Percentiles rank a stretch among this genome's conserved stretches.
phyloP scores from a whole-genome alignment of 2,329 filamentous ascomycete species.

The Talaromyces sp. region DNA sequence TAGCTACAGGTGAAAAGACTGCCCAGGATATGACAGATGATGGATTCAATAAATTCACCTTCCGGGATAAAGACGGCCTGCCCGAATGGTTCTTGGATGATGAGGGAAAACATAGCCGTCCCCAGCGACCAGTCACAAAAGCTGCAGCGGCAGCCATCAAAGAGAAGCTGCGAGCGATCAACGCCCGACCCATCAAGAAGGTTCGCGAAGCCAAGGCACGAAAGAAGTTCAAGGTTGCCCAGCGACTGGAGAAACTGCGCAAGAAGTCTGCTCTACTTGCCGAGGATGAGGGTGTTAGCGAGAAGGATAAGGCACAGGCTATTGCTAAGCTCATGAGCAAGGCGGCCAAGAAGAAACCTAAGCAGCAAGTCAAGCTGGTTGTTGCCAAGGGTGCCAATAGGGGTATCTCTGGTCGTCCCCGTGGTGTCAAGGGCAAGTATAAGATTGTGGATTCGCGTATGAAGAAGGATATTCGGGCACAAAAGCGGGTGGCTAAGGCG shows the following conservation, averaged over 20 bases:
- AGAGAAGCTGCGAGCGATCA: constrained; percentile 87
- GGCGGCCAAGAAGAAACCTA: constrained; percentile 81
- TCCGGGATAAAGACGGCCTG: constrained; percentile 85
- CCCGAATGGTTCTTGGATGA: constrained; percentile 99
- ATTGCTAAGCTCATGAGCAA: constrained; percentile 79
- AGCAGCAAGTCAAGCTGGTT: constrained; percentile 78
- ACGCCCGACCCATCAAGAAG: constrained; percentile 98
- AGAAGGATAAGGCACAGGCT: constrained; percentile 88
- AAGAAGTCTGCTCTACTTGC: constrained; percentile 92
- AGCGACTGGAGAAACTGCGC: constrained; percentile 86
- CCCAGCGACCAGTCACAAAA: constrained; percentile 84
- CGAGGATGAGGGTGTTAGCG: constrained; percentile 86
- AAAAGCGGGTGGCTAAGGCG: constrained; percentile 78
- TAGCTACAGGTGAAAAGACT: constrained; percentile 80
- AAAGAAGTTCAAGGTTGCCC: constrained; percentile 94
- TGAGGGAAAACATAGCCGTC: constrained; percentile 76
- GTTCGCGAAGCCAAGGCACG: constrained; percentile 92
- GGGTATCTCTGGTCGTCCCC: constrained; percentile 79
- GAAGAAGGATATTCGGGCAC: constrained; percentile 91
- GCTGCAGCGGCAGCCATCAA: constrained; percentile 88
- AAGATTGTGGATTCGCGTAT: constrained; percentile 93
- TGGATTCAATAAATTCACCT: constrained; percentile 86
- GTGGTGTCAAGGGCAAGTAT: constrained; percentile 91
- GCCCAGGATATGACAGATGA: constrained; percentile 81
- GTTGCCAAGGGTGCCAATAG: constrained; percentile 82